A percentile compares a stretch with the other conserved stretches of the same genome.
Evolutionary conservation across 2,329 filamentous ascomycete species (phyloP).

Genomic region (Pseudonectria foliicola): DNA sequence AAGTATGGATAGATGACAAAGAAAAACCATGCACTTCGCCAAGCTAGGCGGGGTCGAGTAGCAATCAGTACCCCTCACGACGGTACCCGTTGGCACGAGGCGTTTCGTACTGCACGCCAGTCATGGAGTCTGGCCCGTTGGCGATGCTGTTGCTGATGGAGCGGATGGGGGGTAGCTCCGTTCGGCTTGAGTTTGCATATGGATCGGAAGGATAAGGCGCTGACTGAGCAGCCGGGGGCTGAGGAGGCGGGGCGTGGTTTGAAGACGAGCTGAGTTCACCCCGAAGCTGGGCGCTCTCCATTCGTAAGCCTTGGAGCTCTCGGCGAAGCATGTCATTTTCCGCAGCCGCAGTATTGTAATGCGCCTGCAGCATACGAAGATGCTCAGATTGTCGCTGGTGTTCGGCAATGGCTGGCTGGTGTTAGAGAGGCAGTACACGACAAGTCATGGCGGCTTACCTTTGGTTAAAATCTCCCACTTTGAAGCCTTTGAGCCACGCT

Average conservation of each 20-base stretch:
- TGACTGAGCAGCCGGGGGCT: constrained; percentile 12
- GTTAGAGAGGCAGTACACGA: constrained; percentile 6
- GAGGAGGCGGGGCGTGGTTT: constrained; percentile 18
- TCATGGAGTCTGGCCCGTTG: constrained; percentile 53
- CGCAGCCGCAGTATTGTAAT: constrained; percentile 33
- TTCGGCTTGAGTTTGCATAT: constrained; percentile 30
- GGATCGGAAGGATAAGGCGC: constrained; percentile 23
- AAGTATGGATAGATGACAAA: constrained; percentile 13
- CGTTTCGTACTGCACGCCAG: constrained; percentile 56
- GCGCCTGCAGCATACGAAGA: constrained; percentile 39
- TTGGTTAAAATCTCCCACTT: constrained; percentile 88
- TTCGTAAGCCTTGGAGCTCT: constrained; percentile 39
- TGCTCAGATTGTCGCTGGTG: constrained; percentile 48
- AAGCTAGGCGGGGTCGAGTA: constrained; percentile 1
- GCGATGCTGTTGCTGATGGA: constrained; percentile 39
- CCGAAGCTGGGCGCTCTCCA: constrained; percentile 43
- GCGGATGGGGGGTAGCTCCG: constrained; percentile 51
- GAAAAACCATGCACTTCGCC: constrained; percentile 7
- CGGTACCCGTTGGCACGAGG: constrained; percentile 42
- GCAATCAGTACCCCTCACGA: constrained; percentile 28
- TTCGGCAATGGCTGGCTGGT: constrained; percentile 49
- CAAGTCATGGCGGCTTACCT: constrained; percentile 45
- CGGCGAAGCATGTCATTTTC: constrained; percentile 44
- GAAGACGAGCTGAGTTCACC: constrained; percentile 24
- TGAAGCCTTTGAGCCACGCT: constrained; percentile 75